phyloP scores from a whole-genome alignment of 2,329 filamentous ascomycete genomes.

The Penicillium sp. region DNA sequence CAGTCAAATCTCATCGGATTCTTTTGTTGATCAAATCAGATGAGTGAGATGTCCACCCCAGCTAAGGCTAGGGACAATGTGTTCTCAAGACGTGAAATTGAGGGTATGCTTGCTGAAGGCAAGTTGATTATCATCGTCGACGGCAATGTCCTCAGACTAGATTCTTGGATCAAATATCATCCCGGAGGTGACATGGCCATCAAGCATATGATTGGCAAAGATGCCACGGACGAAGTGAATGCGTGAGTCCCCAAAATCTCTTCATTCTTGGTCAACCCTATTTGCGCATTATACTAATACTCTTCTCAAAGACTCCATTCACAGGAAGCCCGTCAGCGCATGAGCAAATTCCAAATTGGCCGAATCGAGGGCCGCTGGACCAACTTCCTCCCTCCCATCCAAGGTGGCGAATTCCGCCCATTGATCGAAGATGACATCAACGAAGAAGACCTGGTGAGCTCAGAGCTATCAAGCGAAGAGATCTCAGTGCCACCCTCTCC shows the following conservation, averaged over 20 bases:
- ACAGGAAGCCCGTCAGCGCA: constrained; percentile 65
- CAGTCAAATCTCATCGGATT: background rate
- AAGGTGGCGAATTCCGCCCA: constrained; percentile 71
- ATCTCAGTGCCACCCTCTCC: constrained; percentile 56
- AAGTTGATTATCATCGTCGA: constrained; percentile 75
- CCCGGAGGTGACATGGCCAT: constrained; percentile 88
- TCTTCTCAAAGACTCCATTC: constrained; percentile 69
- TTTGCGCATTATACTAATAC: constrained; percentile 11
- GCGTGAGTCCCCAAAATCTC: constrained; percentile 56
- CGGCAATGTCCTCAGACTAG: constrained; percentile 74
- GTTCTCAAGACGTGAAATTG: constrained; percentile 52
- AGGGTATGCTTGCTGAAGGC: constrained; percentile 77
- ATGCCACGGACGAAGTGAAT: constrained; percentile 89
- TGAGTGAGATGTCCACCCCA: constrained; percentile 1
- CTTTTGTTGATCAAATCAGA: background rate
- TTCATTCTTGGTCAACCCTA: background rate
- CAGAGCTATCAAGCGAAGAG: constrained; percentile 45
- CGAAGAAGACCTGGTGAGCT: constrained; percentile 20
- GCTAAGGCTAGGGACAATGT: constrained; percentile 13
- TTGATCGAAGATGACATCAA: constrained; percentile 41
- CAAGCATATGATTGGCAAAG: constrained; percentile 83
- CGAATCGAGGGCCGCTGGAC: constrained; percentile 73
- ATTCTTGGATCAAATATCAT: constrained; percentile 83
- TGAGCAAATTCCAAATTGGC: constrained; percentile 78
- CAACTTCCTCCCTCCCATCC: constrained; percentile 86